A percentile compares a stretch with the other conserved stretches of the same genome.
Conservation (phyloP, 129 eudicot species). For the Escallonia herrerae region DNA sequence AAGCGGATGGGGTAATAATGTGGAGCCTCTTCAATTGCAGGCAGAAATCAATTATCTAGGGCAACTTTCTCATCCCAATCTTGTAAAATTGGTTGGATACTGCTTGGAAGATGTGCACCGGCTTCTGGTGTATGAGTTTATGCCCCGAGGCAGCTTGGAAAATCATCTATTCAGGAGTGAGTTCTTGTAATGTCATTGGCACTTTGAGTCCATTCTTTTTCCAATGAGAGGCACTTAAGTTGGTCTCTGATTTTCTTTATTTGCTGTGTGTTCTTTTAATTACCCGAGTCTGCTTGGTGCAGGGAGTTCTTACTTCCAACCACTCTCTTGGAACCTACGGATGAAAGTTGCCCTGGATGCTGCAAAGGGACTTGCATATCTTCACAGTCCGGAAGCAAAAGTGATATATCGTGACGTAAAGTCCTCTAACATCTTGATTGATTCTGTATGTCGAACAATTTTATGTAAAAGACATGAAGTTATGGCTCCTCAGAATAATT, state of each 20-base stretch:
- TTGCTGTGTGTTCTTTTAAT: background rate
- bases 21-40: constrained; percentile 17
- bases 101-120: constrained; percentile 72
- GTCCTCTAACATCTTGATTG: constrained; percentile 63
- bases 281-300: background rate
- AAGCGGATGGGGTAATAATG: constrained; percentile 1
- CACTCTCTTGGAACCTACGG: constrained; percentile 69
- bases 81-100: constrained; percentile 58
- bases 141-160: too few species aligned
- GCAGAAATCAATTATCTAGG: constrained; percentile 71
- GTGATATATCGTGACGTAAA: constrained; percentile 75
- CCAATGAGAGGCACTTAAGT: background rate
- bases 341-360: constrained; percentile 75
- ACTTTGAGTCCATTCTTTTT: too few species aligned
- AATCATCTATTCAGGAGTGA: too few species aligned
- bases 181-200: too few species aligned
- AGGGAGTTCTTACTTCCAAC: constrained; percentile 67
- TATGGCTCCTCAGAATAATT: background rate
- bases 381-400: constrained; percentile 69
- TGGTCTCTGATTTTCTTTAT: background rate
- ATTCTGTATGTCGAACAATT: constrained; percentile 38
- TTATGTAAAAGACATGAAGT: too few species aligned
- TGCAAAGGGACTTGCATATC: constrained; percentile 76
- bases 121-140: too few species aligned
- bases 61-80: constrained; percentile 67